Conservation (phyloP, 352 stramenopile genomes). For the Phytopythium vexans region DNA sequence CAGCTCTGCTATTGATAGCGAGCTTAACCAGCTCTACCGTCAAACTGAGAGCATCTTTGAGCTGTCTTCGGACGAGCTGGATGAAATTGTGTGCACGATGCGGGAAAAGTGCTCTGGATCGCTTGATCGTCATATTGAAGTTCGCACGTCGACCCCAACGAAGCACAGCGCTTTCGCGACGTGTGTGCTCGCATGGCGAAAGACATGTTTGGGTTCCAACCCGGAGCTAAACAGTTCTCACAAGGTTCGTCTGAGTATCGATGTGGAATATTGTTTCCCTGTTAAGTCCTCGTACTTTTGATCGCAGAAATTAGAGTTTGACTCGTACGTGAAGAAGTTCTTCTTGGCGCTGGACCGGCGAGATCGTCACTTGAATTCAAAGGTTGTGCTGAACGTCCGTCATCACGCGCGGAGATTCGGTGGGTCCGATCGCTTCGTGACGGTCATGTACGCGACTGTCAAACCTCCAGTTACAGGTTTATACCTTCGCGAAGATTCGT, state of each 20-base stretch:
- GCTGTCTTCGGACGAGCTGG: background rate
- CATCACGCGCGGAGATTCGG: slow-evolving; percentile 8
- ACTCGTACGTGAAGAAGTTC: slow-evolving; percentile 9
- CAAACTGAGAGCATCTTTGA: slow-evolving; percentile 5
- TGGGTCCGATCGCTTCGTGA: slow-evolving; percentile 6
- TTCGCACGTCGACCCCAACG: slow-evolving; percentile 3
- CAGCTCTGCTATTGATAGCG: slow-evolving; percentile 4
- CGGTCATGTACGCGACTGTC: slow-evolving; percentile 8
- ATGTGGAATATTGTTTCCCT: too few relatives aligned
- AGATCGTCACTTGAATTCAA: background rate
- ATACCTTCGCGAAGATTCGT: slow-evolving; percentile 8
- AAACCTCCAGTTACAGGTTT: slow-evolving; percentile 1
- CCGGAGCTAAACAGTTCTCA: slow-evolving; percentile 4
- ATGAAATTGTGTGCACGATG: slow-evolving; percentile 3
- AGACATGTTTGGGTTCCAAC: slow-evolving; percentile 4
- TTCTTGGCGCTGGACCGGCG: slow-evolving; percentile 5
- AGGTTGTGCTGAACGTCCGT: slow-evolving; percentile 6
- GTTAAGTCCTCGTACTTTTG: background rate
- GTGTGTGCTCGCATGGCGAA: slow-evolving; percentile 2
- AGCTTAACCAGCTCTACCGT: slow-evolving; percentile 6
- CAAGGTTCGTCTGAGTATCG: slow-evolving; percentile 5
- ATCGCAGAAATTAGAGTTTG: background rate
- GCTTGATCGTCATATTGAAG: background rate
- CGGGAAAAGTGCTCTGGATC: background rate
- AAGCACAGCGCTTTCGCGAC: slow-evolving; percentile 2